Conservation (phyloP, 2,329 filamentous ascomycete genomes). For the Colletotrichum lupini region DNA sequence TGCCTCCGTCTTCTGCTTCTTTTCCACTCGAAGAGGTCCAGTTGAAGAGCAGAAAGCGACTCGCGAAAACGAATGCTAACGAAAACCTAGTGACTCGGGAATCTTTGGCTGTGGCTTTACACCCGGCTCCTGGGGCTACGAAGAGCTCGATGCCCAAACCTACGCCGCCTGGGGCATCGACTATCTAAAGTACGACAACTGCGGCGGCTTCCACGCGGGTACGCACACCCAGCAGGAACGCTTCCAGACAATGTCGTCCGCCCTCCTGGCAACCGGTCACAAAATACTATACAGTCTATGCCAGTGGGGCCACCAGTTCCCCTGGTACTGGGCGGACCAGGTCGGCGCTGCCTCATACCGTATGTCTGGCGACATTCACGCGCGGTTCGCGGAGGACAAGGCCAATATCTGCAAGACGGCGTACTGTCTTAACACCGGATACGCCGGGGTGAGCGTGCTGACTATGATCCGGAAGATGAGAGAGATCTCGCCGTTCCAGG, state of each 20-base stretch:
- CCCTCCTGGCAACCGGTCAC: constrained; percentile 44
- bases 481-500: constrained; percentile 45
- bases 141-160: constrained; percentile 61
- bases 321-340: constrained; percentile 40
- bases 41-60: no score
- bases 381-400: constrained; percentile 41
- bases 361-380: constrained; percentile 47
- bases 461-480: constrained; percentile 48
- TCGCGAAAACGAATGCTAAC: background rate
- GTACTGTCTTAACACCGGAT: constrained; percentile 48
- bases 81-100: constrained; percentile 49
- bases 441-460: constrained; percentile 44
- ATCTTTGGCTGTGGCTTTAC: constrained; percentile 54
- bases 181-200: constrained; percentile 65
- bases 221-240: constrained; percentile 58
- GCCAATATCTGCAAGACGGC: constrained; percentile 43
- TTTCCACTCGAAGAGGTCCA: background rate
- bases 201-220: constrained; percentile 60
- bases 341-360: constrained; percentile 44
- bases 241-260: constrained; percentile 48
- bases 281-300: constrained; percentile 48
- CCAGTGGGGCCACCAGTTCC: constrained; percentile 45
- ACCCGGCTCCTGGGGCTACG: constrained; percentile 44
- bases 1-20: no score
- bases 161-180: constrained; percentile 64